phyloP scores from a whole-genome alignment of 768 basidiomycete species.

The Boletus patriciae region DNA sequence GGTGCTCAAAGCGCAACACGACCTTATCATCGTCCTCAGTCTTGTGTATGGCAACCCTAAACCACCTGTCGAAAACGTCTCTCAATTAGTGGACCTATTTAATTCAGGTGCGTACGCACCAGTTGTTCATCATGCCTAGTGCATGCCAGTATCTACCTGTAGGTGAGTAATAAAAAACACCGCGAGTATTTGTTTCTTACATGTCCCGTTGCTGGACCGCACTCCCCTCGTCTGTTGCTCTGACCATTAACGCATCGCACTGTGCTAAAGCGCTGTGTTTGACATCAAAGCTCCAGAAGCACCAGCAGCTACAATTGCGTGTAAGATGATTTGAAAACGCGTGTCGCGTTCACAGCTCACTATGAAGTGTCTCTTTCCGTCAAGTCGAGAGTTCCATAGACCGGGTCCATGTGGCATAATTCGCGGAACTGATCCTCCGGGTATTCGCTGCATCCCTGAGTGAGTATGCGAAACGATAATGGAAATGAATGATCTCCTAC shows the following conservation, averaged over 20 bases:
- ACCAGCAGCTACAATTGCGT: slow-evolving; percentile 47
- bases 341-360: slow-evolving; percentile 22
- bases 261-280: slow-evolving; percentile 34
- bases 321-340: neutral
- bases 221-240: slow-evolving; percentile 55
- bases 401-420: slow-evolving; percentile 33
- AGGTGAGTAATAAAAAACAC: slow-evolving; percentile 4
- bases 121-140: slow-evolving; percentile 63
- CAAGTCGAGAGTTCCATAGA: slow-evolving; percentile 52
- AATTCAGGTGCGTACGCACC: slow-evolving; percentile 8
- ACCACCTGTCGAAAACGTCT: slow-evolving; percentile 44
- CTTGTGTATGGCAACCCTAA: slow-evolving; percentile 49
- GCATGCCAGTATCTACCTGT: slow-evolving; percentile 45
- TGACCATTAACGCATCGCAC: slow-evolving; percentile 44
- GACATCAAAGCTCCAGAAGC: slow-evolving; percentile 52
- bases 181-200: slow-evolving; percentile 27
- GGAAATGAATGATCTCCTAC: slow-evolving; percentile 14
- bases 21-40: slow-evolving; percentile 27
- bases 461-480: neutral
- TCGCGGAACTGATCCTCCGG: slow-evolving; percentile 53
- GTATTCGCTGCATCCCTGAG: slow-evolving; percentile 33
- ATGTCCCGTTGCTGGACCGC: slow-evolving; percentile 54
- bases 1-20: slow-evolving; percentile 54
- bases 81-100: neutral
- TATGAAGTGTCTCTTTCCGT: slow-evolving; percentile 51